Percentiles rank a stretch among this genome's conserved stretches.
Conservation (phyloP, 768 basidiomycete species). For the Collybia sordida region DNA sequence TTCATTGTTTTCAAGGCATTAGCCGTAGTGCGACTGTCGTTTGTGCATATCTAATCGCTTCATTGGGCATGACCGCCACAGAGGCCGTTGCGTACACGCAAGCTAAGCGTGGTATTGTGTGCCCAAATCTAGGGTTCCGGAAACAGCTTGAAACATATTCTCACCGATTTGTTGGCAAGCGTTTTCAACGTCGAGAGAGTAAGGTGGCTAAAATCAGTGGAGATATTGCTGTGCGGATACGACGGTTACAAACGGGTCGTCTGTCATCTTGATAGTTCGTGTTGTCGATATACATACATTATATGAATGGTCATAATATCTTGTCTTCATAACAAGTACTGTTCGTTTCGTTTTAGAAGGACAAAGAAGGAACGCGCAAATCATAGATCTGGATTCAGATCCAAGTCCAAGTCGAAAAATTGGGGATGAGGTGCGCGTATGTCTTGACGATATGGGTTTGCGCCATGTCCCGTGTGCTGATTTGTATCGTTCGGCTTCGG, state of each 20-base stretch:
- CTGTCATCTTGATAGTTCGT: not conserved
- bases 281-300: too few species aligned
- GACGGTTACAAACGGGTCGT: conserved; percentile 20
- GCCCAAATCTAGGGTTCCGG: conserved; percentile 69
- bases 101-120: conserved; percentile 56
- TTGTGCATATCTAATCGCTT: conserved; percentile 66
- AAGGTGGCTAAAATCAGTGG: conserved; percentile 12
- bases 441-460: conserved; percentile 74
- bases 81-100: conserved; percentile 58
- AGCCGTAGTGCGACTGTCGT: conserved; percentile 76
- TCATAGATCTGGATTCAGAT: conserved; percentile 80
- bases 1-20: conserved; percentile 77
- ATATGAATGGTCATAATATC: too few species aligned
- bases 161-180: conserved; percentile 20
- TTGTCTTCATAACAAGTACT: too few species aligned
- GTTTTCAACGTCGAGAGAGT: conserved; percentile 3
- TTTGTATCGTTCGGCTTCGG: conserved; percentile 49
- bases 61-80: conserved; percentile 47
- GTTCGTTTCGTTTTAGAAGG: too few species aligned
- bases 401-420: conserved; percentile 79
- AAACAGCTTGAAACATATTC: conserved; percentile 50
- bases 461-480: conserved; percentile 44
- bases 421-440: conserved; percentile 57
- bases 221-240: conserved; percentile 29
- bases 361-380: not conserved